Conservation (phyloP, 2,329 filamentous ascomycete genomes). For the Cladophialophora yegresii region DNA sequence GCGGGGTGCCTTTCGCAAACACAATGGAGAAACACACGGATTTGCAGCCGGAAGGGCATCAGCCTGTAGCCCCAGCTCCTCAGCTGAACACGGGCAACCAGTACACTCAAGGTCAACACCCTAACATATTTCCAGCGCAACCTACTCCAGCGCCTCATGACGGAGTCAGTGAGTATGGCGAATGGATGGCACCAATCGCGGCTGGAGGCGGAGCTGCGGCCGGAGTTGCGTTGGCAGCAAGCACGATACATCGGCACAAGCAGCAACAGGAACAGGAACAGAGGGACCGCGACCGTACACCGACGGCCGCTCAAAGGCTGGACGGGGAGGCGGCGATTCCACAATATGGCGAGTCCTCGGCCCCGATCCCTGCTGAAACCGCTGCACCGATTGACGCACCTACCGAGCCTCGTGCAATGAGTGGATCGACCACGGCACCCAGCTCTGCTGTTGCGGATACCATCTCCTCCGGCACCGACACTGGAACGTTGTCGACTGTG, state of each 20-base stretch:
- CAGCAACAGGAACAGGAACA: constrained; percentile 24
- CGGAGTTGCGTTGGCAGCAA: constrained; percentile 30
- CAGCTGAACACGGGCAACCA: constrained; percentile 17
- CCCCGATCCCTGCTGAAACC: constrained; percentile 29
- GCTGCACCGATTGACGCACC: constrained; percentile 31
- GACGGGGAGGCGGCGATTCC: constrained; percentile 27
- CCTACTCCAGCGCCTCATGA: constrained; percentile 24
- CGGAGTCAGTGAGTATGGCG: constrained; percentile 49
- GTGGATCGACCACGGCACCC: constrained; percentile 30
- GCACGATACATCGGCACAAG: constrained; percentile 29
- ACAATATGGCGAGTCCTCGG: constrained; percentile 29
- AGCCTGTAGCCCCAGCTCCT: not conserved
- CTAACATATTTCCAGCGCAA: constrained; percentile 29
- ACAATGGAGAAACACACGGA: constrained; percentile 30
- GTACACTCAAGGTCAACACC: constrained; percentile 27
- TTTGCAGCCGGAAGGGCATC: constrained; percentile 20
- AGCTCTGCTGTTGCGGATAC: constrained; percentile 28
- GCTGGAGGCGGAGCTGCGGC: constrained; percentile 37
- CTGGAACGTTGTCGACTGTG: constrained; percentile 30
- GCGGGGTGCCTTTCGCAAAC: constrained; percentile 41
- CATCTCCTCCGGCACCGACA: constrained; percentile 30
- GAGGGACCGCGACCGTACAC: constrained; percentile 11
- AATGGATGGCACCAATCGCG: constrained; percentile 57
- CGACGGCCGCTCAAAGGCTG: constrained; percentile 11
- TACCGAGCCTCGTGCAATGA: constrained; percentile 31